Evolutionary conservation across 257 asterid genomes (phyloP).

Genomic region (Prunella vulgaris): DNA sequence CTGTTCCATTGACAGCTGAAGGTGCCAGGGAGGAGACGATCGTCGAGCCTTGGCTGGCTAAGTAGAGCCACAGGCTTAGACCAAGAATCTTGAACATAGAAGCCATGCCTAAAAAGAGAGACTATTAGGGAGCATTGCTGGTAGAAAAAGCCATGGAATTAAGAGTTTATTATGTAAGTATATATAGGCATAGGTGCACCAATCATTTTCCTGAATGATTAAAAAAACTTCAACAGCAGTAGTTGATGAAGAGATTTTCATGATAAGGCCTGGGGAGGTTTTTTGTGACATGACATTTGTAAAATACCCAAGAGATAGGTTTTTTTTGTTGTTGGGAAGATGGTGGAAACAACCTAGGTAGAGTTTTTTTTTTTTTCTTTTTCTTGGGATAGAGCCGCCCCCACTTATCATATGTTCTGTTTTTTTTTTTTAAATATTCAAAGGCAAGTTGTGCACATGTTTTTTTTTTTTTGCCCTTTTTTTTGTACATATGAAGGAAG

Average conservation of each 20-base stretch:
- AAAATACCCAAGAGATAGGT: too few species aligned
- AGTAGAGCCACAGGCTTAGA: constrained; percentile 46
- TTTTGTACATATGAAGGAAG: neutral
- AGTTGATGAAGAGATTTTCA: neutral
- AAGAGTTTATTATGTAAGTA: neutral
- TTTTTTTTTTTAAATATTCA: too few species aligned
- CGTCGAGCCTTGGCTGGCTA: constrained; percentile 38
- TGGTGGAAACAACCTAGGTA: too few species aligned
- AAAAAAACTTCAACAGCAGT: too few species aligned
- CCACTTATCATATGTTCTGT: too few species aligned
- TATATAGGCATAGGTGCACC: constrained; percentile 4
- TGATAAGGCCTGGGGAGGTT: neutral
- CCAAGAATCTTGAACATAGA: constrained; percentile 36
- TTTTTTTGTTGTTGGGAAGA: too few species aligned
- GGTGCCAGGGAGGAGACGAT: constrained; percentile 28
- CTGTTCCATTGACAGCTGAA: constrained; percentile 32
- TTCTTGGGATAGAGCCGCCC: too few species aligned
- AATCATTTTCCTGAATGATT: constrained; percentile 4
- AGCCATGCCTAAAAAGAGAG: constrained; percentile 33
- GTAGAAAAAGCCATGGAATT: constrained; percentile 14
- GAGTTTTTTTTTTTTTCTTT: too few species aligned
- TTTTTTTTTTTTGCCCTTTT: neutral
- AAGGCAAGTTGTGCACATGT: too few species aligned
- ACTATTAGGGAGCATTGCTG: constrained; percentile 25
- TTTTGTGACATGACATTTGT: too few species aligned